Conservation (phyloP, 306 rosid genomes). For the Gastrolobium villosum region DNA sequence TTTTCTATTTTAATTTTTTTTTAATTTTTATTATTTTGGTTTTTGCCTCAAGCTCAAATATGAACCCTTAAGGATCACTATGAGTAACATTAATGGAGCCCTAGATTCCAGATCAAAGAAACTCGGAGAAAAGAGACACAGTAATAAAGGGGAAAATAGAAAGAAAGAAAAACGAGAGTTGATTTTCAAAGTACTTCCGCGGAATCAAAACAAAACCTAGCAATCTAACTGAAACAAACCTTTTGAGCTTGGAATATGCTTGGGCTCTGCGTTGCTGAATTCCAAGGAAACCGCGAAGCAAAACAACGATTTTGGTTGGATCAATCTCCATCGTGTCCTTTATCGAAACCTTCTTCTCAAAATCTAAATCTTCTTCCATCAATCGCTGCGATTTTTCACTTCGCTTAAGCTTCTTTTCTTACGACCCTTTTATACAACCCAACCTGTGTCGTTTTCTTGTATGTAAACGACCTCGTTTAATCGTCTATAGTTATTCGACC, state of each 20-base stretch:
- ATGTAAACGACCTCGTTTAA: too few relatives aligned
- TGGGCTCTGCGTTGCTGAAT: constrained; percentile 85
- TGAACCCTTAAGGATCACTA: constrained; percentile 21
- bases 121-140: constrained; percentile 3
- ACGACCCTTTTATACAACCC: not conserved
- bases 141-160: not conserved
- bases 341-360: constrained; percentile 70
- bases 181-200: not conserved
- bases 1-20: not conserved
- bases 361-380: constrained; percentile 66
- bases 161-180: not conserved
- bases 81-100: not conserved
- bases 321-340: constrained; percentile 60
- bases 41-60: not conserved
- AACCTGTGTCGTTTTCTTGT: not conserved
- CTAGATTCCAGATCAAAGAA: constrained; percentile 8
- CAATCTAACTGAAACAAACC: constrained; percentile 38
- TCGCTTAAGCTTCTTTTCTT: not conserved
- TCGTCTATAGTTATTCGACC: too few relatives aligned
- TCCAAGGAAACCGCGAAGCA: constrained; percentile 72
- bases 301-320: constrained; percentile 47
- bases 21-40: not conserved
- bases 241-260: constrained; percentile 79
- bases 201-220: constrained; percentile 16
- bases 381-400: not conserved